These are phyloP conservation scores for Pyrus communis DNA, from an alignment of 306 rosid species.

Conservation along the genomic window DNA sequence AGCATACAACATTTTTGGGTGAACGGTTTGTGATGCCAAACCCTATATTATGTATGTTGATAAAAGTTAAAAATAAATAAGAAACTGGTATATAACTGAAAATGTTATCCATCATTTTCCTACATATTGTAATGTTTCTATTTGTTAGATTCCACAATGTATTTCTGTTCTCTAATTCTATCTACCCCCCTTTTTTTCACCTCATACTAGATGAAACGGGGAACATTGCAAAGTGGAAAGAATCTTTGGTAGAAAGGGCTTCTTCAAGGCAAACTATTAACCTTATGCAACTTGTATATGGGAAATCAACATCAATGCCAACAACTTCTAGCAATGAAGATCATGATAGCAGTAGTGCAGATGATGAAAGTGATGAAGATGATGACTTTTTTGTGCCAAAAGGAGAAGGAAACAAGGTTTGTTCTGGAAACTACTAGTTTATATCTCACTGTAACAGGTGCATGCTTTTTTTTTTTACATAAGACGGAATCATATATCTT, in stretches of 20 bases:
- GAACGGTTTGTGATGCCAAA: not conserved
- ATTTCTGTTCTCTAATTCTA: conserved; percentile 13
- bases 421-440: conserved; percentile 15
- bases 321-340: conserved; percentile 24
- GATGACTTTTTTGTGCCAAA: conserved; percentile 71
- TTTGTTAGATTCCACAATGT: not conserved
- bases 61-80: not conserved
- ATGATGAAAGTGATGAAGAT: conserved; percentile 58
- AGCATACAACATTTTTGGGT: not conserved
- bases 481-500: not conserved
- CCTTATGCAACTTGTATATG: conserved; percentile 85
- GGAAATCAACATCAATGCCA: conserved; percentile 40
- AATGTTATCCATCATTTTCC: not conserved
- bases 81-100: not conserved
- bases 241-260: conserved; percentile 55
- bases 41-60: not conserved
- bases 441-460: not conserved
- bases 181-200: not conserved
- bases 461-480: not conserved
- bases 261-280: conserved; percentile 42
- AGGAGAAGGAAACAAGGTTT: conserved; percentile 71
- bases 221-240: conserved; percentile 84
- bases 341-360: conserved; percentile 43
- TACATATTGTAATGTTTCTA: not conserved
- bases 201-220: conserved; percentile 43